Evolutionary conservation across 179 eudicot species (phyloP), one percentile per base, ranked within the genome.

Genomic region (Heliamphora pulchella): DNA sequence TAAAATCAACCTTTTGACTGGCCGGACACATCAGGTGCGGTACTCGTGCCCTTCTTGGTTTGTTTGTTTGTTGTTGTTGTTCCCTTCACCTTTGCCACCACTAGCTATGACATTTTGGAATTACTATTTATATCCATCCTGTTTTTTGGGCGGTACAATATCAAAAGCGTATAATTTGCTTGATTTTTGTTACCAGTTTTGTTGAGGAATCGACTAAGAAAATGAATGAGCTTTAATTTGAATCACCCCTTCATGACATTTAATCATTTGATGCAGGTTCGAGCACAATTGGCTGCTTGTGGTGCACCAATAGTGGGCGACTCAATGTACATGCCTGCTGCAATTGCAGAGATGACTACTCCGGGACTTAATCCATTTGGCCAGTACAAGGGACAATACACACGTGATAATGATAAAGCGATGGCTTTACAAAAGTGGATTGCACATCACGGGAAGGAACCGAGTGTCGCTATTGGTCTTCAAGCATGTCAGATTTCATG

Each of bases 401-500:
- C 83, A n/a, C 84, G 81, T 75, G 97, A 88, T 46, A 83, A 76
- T 78, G 93, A 87, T 65, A 75, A 83, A 82, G 81, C 61, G 78
- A 70, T 65, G 81, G 91, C 91, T 64, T 53, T 85, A 41, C 91
- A 92, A 80, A 91, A 91, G 63, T 94, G 98, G 97, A 85, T 91
- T 78, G 83, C 88, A 72, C 75, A 63, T 64, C 94, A 96, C 73
- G 98, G 98, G 76, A 96, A 91, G 88, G 99, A 94, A 80, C 99
- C 98, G 53, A 75, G 82, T 57, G 84, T 92, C 76, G 92, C 91
- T 83, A 88, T 96, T 78, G 99, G 97, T 83, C 98, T 96, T 86
- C 99, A 94, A 88, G 99, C 99, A 79, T 94, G 92, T 80, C 93
- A 90, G 71, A 94, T 96, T 63, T 92, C 99, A 20, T 96, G 99